Conservation (phyloP, 352 stramenopile genomes). For the Phytophthora podocarpi region DNA sequence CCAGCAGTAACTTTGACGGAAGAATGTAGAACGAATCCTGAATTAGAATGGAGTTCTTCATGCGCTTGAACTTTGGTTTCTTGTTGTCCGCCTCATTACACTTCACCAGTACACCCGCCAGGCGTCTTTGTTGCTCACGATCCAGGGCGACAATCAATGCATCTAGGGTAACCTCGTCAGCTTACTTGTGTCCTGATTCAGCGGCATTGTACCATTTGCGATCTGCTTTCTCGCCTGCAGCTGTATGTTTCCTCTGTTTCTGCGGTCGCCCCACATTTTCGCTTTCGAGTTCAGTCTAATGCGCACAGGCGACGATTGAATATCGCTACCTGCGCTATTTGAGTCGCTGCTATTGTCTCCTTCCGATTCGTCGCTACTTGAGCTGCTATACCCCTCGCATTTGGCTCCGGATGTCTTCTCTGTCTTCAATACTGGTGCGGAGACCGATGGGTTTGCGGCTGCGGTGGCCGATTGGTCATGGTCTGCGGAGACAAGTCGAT, state of each 20-base stretch:
- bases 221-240: not conserved
- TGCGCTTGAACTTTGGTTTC: not conserved
- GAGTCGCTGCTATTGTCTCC: too few relatives aligned
- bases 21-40: conserved; percentile 27
- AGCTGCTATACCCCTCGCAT: too few relatives aligned
- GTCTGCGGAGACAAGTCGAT: too few relatives aligned
- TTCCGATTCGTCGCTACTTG: too few relatives aligned
- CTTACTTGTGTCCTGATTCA: not conserved
- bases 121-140: not conserved
- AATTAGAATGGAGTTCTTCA: conserved; percentile 28
- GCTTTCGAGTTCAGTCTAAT: not conserved
- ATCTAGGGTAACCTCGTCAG: conserved; percentile 12
- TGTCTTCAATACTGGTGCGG: too few relatives aligned
- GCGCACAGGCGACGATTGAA: too few relatives aligned
- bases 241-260: not conserved
- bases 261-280: not conserved
- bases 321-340: too few relatives aligned
- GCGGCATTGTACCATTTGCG: conserved; percentile 8
- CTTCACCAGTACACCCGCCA: conserved; percentile 4
- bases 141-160: conserved; percentile 5
- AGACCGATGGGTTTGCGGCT: too few relatives aligned
- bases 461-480: too few relatives aligned
- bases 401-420: too few relatives aligned
- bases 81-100: not conserved
- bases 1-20: conserved; percentile 6